Evolutionary conservation across 1,284 basidiomycete species (phyloP).

Genomic region (Leccinum subfulvum): DNA sequence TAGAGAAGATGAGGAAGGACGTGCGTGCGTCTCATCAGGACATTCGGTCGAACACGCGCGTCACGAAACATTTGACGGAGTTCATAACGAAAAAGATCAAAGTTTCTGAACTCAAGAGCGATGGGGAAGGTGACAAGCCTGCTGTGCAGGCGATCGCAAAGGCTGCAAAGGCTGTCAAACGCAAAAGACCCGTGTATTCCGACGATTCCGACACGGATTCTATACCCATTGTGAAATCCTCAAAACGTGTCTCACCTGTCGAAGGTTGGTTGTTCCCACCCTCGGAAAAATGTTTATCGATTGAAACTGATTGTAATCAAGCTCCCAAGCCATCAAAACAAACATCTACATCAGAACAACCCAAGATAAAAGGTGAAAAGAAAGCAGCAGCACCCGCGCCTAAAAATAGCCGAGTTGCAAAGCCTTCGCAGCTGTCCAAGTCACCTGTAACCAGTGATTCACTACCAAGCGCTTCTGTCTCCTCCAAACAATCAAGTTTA

Average conservation of each 20-base stretch:
- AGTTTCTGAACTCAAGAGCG: constrained; percentile 32
- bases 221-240: constrained; percentile 15
- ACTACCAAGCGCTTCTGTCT: constrained; percentile 11
- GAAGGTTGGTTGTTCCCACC: constrained; percentile 20
- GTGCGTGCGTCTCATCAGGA: constrained; percentile 42
- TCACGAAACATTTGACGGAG: constrained; percentile 39
- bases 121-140: constrained; percentile 31
- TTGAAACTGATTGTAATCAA: constrained; percentile 10
- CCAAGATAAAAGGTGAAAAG: constrained; percentile 12
- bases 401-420: neutral
- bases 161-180: constrained; percentile 22
- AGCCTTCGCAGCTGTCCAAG: constrained; percentile 5
- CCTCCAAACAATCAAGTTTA: neutral
- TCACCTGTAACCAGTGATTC: constrained; percentile 23
- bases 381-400: neutral
- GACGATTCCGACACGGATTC: constrained; percentile 30
- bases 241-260: constrained; percentile 8
- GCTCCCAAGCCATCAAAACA: constrained; percentile 15
- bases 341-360: neutral
- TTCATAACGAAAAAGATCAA: constrained; percentile 39
- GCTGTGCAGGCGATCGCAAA: constrained; percentile 20
- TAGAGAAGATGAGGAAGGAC: constrained; percentile 43
- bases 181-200: constrained; percentile 26
- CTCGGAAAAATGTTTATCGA: neutral
- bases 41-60: constrained; percentile 42